Evolutionary conservation across 2,329 filamentous ascomycete species (phyloP).

Genomic region (Ceratocystis albifundus): DNA sequence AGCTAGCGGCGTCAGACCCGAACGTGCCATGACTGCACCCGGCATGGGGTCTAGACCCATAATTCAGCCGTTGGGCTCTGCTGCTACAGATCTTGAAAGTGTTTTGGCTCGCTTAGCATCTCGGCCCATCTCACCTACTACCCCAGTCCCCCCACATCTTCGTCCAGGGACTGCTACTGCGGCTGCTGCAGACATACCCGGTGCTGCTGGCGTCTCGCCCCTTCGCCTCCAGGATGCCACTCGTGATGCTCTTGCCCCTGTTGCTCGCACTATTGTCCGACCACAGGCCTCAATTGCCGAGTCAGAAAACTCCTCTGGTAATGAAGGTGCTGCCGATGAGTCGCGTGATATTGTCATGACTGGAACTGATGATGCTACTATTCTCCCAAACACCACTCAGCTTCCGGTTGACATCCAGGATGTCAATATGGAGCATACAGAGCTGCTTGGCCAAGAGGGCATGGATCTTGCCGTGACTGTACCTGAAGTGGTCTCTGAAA

Average conservation of each 20-base stretch:
- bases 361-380: slow-evolving; percentile 52
- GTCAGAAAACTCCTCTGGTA: slow-evolving; percentile 72
- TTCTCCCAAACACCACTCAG: slow-evolving; percentile 41
- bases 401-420: slow-evolving; percentile 76
- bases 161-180: slow-evolving; percentile 65
- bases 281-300: slow-evolving; percentile 44
- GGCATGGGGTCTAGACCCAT: slow-evolving; percentile 12
- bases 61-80: slow-evolving; percentile 15
- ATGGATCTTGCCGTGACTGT: slow-evolving; percentile 64
- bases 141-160: slow-evolving; percentile 28
- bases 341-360: slow-evolving; percentile 67
- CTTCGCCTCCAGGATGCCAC: not conserved
- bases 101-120: slow-evolving; percentile 10
- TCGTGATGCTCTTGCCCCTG: slow-evolving; percentile 26
- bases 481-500: slow-evolving; percentile 68
- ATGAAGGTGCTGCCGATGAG: slow-evolving; percentile 70
- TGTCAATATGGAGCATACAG: slow-evolving; percentile 65
- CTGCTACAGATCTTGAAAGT: slow-evolving; percentile 8
- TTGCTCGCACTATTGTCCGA: slow-evolving; percentile 45
- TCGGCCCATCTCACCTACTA: slow-evolving; percentile 21
- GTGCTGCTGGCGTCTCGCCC: slow-evolving; percentile 20
- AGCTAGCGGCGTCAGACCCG: slow-evolving; percentile 13
- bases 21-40: slow-evolving; percentile 22
- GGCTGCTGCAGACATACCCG: slow-evolving; percentile 54
- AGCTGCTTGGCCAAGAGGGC: slow-evolving; percentile 30